phyloP scores from a whole-genome alignment of 23 red algal species.

The Agarophyton chilense region DNA sequence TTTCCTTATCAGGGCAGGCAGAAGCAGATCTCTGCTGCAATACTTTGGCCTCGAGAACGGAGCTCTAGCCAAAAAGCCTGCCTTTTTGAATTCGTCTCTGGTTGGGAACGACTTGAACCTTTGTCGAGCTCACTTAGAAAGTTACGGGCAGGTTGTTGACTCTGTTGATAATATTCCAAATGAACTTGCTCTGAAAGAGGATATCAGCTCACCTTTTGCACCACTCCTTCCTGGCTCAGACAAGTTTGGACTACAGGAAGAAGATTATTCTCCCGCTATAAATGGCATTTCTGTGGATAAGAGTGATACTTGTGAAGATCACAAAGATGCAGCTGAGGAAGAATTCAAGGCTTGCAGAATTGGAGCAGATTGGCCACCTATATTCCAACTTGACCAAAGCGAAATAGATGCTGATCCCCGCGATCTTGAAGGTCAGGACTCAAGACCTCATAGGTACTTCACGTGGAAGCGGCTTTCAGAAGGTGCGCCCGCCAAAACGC shows the following conservation, averaged over 20 bases:
- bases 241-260: neutral
- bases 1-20: slow-evolving; percentile 31
- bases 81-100: neutral
- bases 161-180: neutral
- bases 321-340: neutral
- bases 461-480: neutral
- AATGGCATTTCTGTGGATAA: neutral
- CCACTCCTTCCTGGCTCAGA: neutral
- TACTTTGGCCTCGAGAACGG: slow-evolving; percentile 32
- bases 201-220: neutral
- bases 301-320: neutral
- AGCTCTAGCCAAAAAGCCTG: slow-evolving; percentile 10
- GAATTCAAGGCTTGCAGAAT: neutral
- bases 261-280: neutral
- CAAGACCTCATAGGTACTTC: neutral
- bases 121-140: slow-evolving; percentile 8
- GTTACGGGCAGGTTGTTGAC: neutral
- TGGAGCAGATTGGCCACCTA: neutral
- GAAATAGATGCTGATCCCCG: neutral
- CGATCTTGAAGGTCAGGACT: neutral
- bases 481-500: neutral
- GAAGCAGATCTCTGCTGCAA: slow-evolving; percentile 17
- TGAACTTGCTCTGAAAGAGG: neutral
- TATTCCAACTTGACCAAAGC: neutral
- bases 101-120: neutral